phyloP scores from a whole-genome alignment of 495 filamentous ascomycete species.

The Sordaria brevicollis region DNA sequence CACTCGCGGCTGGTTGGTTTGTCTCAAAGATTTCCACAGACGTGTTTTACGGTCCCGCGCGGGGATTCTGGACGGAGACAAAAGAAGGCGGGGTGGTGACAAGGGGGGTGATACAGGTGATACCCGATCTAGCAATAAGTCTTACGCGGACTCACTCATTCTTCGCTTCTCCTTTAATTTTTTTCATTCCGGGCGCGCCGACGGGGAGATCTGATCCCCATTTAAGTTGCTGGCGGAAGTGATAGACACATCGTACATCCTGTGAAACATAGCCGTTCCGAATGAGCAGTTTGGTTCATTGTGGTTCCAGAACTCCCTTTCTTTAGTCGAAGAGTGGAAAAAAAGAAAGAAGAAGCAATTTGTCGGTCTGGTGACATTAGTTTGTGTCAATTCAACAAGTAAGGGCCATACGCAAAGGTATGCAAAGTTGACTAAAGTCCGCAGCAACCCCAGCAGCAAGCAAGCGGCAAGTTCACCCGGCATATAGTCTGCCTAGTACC shows the following conservation, averaged over 20 bases:
- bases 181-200: not conserved
- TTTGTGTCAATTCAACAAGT: no score
- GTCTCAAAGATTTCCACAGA: no score
- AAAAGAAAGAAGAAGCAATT: not conserved
- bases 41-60: no score
- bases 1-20: not conserved
- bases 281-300: no score
- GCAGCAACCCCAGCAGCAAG: not conserved
- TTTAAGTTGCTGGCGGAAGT: no score
- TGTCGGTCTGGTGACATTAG: not conserved
- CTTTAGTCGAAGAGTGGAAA: no score
- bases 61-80: not conserved
- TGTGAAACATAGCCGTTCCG: not conserved
- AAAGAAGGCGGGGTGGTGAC: not conserved
- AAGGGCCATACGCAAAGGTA: no score
- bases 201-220: no score
- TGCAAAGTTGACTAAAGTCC: not conserved
- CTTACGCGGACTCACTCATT: no score
- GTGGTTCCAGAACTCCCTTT: no score
- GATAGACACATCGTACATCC: not conserved
- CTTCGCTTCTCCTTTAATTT: no score
- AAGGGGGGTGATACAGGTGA: not conserved
- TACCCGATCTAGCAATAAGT: not conserved
- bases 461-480: not conserved
- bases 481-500: not conserved